Base-by-base conservation (phyloP, 2,329 filamentous ascomycete genomes). In the Fusarium devonianum region DNA sequence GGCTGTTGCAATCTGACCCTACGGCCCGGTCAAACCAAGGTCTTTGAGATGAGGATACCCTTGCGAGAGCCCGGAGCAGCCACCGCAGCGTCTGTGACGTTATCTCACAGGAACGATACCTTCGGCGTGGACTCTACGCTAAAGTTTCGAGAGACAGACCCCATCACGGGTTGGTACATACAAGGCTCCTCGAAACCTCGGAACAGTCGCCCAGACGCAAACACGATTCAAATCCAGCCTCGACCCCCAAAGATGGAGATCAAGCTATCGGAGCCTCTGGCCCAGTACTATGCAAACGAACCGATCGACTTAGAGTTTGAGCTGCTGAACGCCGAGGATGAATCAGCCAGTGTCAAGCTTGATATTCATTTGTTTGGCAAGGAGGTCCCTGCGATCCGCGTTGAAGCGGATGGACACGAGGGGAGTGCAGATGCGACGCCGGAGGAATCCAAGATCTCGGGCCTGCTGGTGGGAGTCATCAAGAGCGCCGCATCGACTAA, bases 241-340 rank as follows among this genome's bases (percentile, higher is more conserved):
- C 89, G 95, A 58, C 94, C 93, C 19, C 94, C 94, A 1, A 97
- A 97, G 71, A 85, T 99, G 75, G 86, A 90, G 61, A 83, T 99
- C 34, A 80, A 76, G 18, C 74, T 90, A 8, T 76, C 82, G 2
- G 80, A 84, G 29, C 71, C 87, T 7, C 76, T 80, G 47, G 79
- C 84, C 10, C 86, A 92, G 44, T 95, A 93, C 69, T 97, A 96
- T 67, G 89, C 89, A 2, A 88, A 95, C 63, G 94, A 99, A 73
- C 70, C 76, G 0, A 82, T 97, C 19, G 75, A 76, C 6, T 70
- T 97, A 16, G 74, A 80, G 0, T 77, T 97, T 28, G 82, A 87
- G 32, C 75, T 97, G 3, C 66, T 85, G 47, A 99, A 99, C 61
- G 86, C 86, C 37, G 94, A 99, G 74, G 90, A 91, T 5, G 87